phyloP scores from a whole-genome alignment of 2,329 filamentous ascomycete genomes.

The Cladophialophora carrionii region DNA sequence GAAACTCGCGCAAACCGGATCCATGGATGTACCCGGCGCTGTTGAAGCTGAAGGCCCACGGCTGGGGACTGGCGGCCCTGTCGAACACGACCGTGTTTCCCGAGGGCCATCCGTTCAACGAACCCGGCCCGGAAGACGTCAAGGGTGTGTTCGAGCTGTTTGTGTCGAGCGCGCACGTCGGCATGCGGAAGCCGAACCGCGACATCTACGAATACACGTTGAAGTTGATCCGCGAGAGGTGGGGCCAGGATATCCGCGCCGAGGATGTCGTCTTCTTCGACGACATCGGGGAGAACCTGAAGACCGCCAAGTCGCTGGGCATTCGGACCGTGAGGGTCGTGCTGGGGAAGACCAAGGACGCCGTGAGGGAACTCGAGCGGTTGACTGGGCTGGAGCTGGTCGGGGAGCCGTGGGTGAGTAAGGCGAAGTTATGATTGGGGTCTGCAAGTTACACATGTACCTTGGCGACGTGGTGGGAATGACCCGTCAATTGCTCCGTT shows the following conservation, averaged over 20 bases:
- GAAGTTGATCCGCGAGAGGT: slow-evolving; percentile 64
- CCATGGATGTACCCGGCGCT: slow-evolving; percentile 88
- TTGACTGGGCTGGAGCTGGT: slow-evolving; percentile 69
- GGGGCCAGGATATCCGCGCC: slow-evolving; percentile 58
- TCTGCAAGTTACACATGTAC: neutral
- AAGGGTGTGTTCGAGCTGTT: slow-evolving; percentile 80
- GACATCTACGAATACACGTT: slow-evolving; percentile 78
- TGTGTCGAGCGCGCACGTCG: slow-evolving; percentile 81
- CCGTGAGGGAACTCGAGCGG: slow-evolving; percentile 77
- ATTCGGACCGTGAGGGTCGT: slow-evolving; percentile 84
- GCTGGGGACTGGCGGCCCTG: slow-evolving; percentile 77
- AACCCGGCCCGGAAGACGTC: slow-evolving; percentile 60
- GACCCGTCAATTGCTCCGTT: neutral
- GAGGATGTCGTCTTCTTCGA: slow-evolving; percentile 83
- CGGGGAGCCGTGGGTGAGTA: slow-evolving; percentile 43
- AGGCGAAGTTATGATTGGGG: slow-evolving; percentile 2
- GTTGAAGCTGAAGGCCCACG: slow-evolving; percentile 65
- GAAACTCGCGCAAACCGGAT: slow-evolving; percentile 68
- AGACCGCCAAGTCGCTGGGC: slow-evolving; percentile 72
- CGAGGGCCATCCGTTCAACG: slow-evolving; percentile 68
- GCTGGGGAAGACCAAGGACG: slow-evolving; percentile 75
- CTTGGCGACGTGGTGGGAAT: neutral
- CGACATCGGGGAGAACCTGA: slow-evolving; percentile 92
- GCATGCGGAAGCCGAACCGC: slow-evolving; percentile 83
- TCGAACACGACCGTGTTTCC: slow-evolving; percentile 92